Evolutionary conservation across 139 green algal species (phyloP).

Genomic region (Picochlorum costavermella): DNA sequence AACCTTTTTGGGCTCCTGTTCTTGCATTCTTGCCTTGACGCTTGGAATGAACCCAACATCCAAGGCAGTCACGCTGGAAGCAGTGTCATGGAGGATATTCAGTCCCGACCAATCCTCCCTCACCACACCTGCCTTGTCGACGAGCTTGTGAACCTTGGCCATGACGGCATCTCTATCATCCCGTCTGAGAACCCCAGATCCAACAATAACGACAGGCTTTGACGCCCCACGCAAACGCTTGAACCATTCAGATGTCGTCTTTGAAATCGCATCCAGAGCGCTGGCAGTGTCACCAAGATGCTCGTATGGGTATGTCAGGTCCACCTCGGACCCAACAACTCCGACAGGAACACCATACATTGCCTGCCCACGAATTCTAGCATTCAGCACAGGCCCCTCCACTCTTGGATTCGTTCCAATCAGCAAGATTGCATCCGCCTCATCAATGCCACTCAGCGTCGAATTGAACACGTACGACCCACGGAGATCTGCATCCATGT

Average conservation of each 20-base stretch:
- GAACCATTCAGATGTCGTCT: slow-evolving; percentile 38
- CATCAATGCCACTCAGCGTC: slow-evolving; percentile 74
- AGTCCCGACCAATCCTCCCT: slow-evolving; percentile 88
- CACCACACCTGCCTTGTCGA: slow-evolving; percentile 61
- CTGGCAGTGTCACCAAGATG: slow-evolving; percentile 68
- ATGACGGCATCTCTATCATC: slow-evolving; percentile 72
- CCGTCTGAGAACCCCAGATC: slow-evolving; percentile 70
- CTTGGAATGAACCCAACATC: slow-evolving; percentile 91
- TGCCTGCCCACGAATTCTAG: slow-evolving; percentile 65
- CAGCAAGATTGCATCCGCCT: slow-evolving; percentile 83
- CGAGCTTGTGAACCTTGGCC: slow-evolving; percentile 36
- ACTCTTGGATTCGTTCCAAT: slow-evolving; percentile 87
- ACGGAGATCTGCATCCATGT: slow-evolving; percentile 73
- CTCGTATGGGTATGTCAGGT: slow-evolving; percentile 89
- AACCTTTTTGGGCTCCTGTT: slow-evolving; percentile 56
- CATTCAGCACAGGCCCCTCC: slow-evolving; percentile 94
- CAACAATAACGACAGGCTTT: slow-evolving; percentile 80
- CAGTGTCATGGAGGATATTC: slow-evolving; percentile 91
- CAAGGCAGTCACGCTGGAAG: slow-evolving; percentile 77
- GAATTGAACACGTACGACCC: slow-evolving; percentile 87
- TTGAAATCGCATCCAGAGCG: slow-evolving; percentile 53
- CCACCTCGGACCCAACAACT: slow-evolving; percentile 27
- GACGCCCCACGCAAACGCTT: slow-evolving; percentile 66
- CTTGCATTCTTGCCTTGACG: slow-evolving; percentile 13
- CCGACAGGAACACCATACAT: slow-evolving; percentile 40